These are phyloP conservation scores for Suillus subluteus DNA, from an alignment of 768 basidiomycete genomes.

Conservation along the genomic window DNA sequence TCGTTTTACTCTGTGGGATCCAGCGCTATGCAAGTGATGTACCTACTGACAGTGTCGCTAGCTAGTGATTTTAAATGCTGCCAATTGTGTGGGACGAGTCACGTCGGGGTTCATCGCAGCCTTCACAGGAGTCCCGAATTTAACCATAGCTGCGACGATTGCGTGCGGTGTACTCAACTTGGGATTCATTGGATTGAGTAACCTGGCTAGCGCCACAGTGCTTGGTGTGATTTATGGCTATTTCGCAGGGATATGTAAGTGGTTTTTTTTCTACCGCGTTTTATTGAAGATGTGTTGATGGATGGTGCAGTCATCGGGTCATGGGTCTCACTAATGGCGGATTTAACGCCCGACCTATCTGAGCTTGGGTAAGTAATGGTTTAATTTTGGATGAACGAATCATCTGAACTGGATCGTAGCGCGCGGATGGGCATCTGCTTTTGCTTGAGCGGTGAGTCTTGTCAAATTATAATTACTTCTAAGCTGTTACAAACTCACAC, in stretches of 20 bases:
- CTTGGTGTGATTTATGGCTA: constrained; percentile 50
- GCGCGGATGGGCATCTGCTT: constrained; percentile 31
- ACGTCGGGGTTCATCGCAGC: constrained; percentile 48
- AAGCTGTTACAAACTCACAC: neutral
- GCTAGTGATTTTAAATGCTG: constrained; percentile 57
- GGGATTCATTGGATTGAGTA: constrained; percentile 44
- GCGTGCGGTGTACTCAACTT: constrained; percentile 43
- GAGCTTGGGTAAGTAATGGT: constrained; percentile 51
- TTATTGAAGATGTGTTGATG: neutral
- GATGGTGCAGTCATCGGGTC: constrained; percentile 37
- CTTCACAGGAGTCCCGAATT: constrained; percentile 46
- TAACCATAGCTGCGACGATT: constrained; percentile 40
- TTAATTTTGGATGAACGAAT: neutral
- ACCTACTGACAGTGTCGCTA: constrained; percentile 22
- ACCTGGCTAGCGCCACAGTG: constrained; percentile 38
- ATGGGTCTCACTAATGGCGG: constrained; percentile 46
- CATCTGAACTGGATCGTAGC: constrained; percentile 11
- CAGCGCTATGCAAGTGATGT: neutral
- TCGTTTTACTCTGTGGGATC: constrained; percentile 57
- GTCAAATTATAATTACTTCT: neutral
- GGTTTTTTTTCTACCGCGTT: neutral
- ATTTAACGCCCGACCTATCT: constrained; percentile 45
- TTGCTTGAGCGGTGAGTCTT: constrained; percentile 10
- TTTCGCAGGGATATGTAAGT: constrained; percentile 47
- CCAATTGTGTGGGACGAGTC: constrained; percentile 53